Evolutionary conservation across 306 rosid genomes (phyloP), one percentile per base, ranked within the genome.

Genomic region (Cicer yamashitae): DNA sequence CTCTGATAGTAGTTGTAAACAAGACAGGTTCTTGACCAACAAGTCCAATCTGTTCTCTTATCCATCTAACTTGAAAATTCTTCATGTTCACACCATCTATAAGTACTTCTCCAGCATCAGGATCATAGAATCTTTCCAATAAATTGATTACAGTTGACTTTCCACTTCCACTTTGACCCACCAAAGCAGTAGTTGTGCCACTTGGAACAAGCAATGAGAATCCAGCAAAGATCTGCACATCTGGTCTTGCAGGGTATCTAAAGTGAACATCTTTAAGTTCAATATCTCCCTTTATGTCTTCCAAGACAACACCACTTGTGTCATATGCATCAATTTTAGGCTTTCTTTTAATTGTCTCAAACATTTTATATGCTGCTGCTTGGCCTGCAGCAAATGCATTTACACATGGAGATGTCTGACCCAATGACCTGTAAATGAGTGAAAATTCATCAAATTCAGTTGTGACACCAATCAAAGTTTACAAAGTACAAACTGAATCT

Each of bases 101-200:
- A 45, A 90, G 87, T 7, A 91, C 84, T 84, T 87, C 88, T 81
- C 97, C 98, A 45, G 88, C 78, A 46, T 91, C 91, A 1, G 97
- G 98, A 77, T 94, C 97, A 59, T 94, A 94, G 71, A 94, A 91
- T 63, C 98, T 87, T 82, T 94, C 97, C 9, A 91, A 53, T 43
- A 94, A 79, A 63, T 89, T 84, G 30, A 91, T 87, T 10, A 91
- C 93, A 0, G 97, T 94, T 0, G 98, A 94, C 68, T 94, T 94
- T 7, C 98, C 98, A 45, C 98, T 94, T 56, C 98, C 98, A 64
- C 98, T 94, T 59, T 91, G 96, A 53, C 97, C 98, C 52, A 94
- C 97, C 51, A 94, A 88, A 39, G 98, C 98, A 37, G 86, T 73
- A 38, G 93, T 90, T 52, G 82, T 85, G 64, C 97, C 97, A 63